Conservation (phyloP, 2,329 filamentous ascomycete species). For the Fusarium armeniacum region DNA sequence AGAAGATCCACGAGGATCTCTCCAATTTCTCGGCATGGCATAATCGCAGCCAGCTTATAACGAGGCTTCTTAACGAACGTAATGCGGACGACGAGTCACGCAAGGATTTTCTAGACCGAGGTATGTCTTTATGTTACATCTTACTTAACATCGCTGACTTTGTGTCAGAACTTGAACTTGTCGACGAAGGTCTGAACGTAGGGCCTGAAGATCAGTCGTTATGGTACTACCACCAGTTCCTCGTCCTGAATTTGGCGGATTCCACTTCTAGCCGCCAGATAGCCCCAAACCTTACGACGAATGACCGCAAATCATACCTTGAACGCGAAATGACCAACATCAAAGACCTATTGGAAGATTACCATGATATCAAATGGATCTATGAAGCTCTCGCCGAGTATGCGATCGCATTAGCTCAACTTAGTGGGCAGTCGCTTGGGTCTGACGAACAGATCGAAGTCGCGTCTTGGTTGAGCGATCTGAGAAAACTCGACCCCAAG, state of each 20-base stretch:
- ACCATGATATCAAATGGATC: slow-evolving; percentile 79
- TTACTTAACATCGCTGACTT: slow-evolving; percentile 10
- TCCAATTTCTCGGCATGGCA: slow-evolving; percentile 99
- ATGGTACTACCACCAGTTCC: slow-evolving; percentile 96
- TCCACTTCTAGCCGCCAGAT: slow-evolving; percentile 68
- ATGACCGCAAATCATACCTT: slow-evolving; percentile 76
- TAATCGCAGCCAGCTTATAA: slow-evolving; percentile 86
- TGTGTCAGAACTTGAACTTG: slow-evolving; percentile 76
- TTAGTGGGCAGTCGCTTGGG: slow-evolving; percentile 62
- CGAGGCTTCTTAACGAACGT: slow-evolving; percentile 79
- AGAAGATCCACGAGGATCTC: slow-evolving; percentile 86
- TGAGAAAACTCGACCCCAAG: slow-evolving; percentile 80
- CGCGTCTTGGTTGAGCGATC: slow-evolving; percentile 70
- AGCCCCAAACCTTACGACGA: slow-evolving; percentile 70
- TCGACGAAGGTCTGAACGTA: slow-evolving; percentile 84
- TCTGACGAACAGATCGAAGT: slow-evolving; percentile 62
- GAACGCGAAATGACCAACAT: slow-evolving; percentile 80
- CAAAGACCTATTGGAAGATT: slow-evolving; percentile 73
- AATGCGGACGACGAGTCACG: slow-evolving; percentile 73
- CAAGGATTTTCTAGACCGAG: slow-evolving; percentile 77
- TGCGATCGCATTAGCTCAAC: slow-evolving; percentile 69
- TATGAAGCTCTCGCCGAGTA: slow-evolving; percentile 89
- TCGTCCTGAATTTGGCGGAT: slow-evolving; percentile 77
- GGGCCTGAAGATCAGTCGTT: slow-evolving; percentile 95
- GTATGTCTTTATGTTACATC: slow-evolving; percentile 57